Conservation (phyloP, 345 rosid species). For the Eucalyptus sp. region DNA sequence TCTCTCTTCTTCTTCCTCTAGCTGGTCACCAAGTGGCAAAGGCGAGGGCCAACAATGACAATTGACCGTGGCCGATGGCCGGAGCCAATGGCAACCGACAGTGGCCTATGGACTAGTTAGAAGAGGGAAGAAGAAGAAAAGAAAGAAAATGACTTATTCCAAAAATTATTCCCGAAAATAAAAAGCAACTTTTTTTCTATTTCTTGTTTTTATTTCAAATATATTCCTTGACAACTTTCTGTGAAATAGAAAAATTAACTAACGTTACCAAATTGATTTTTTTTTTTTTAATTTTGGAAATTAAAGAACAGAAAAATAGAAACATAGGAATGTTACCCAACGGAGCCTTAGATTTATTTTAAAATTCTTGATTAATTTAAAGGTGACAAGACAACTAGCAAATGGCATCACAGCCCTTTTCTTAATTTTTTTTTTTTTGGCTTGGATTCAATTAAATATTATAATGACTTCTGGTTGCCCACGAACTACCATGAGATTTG, state of each 20-base stretch:
- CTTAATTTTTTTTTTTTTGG: background rate
- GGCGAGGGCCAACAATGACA: fast-evolving
- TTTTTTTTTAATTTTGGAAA: too few species aligned
- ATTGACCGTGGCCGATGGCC: fast-evolving
- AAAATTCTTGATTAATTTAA: background rate
- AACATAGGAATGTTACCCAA: too few species aligned
- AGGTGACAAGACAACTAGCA: background rate
- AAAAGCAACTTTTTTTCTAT: too few species aligned
- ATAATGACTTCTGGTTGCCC: background rate
- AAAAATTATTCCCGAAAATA: too few species aligned
- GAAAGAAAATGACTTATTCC: too few species aligned
- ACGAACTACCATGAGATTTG: background rate
- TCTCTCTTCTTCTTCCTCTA: too few species aligned
- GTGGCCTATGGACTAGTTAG: fast-evolving
- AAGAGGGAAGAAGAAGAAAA: too few species aligned
- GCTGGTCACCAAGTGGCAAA: fast-evolving
- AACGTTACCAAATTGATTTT: fast-evolving
- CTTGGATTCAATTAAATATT: background rate
- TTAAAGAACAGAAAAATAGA: too few species aligned
- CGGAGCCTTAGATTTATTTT: background rate
- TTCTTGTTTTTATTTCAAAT: too few species aligned
- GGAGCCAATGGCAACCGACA: fast-evolving
- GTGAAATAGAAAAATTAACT: too few species aligned
- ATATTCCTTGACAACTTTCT: too few species aligned
- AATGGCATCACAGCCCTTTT: background rate